Base-by-base conservation (phyloP, 2,329 filamentous ascomycete genomes). In the Fusarium brevicatenulatum region DNA sequence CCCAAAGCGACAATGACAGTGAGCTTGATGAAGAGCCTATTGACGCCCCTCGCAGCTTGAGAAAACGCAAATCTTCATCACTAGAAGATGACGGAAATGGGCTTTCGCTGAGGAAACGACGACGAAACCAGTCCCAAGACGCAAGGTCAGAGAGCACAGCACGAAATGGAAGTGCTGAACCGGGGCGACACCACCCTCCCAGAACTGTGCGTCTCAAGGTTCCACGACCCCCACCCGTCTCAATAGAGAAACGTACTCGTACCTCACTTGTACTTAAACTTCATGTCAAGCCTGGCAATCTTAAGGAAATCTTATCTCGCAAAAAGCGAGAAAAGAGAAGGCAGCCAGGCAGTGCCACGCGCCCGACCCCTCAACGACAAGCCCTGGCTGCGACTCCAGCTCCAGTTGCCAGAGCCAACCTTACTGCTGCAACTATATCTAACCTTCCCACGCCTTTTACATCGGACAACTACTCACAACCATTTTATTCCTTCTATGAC, bases 401-500 rank as follows among this genome's bases (percentile, higher is more conserved):
- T 54, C 75, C 75, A 44, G 68, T 73, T 44, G 75, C 73, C 11
- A 77, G 73, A 55, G 63, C 62, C 25, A 70, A 72, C 47, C 54
- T 70, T 19, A 43, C 66, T 4, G 71, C 76, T 32, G 47, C 68
- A 16, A 72, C 75, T 30, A 75, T 76, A 50, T 63, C 75, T 25
- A 68, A 75, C 43, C 86, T 86, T 78, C 89, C 86, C 80, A 79
- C 91, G 82, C 79, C 91, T 82, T 83, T 90, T 83, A 81, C 88
- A 79, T 78, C 87, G 78, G 80, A 89, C 76, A 83, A 82, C 46
- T 95, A 93, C 78, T 90, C 90, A 3, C 92, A 94, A 68, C 93
- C 93, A 2, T 95, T 97, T 78, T 95, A 95, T 76, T 93, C 93
- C 0, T 95, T 98, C 73, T 92, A 93, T 69, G 95, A 98, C 75